Percentiles rank a stretch among this genome's conserved stretches.
These are phyloP conservation scores for Elsinoe fawcettii DNA, from an alignment of 2,329 filamentous ascomycete genomes.

Conservation along the genomic window DNA sequence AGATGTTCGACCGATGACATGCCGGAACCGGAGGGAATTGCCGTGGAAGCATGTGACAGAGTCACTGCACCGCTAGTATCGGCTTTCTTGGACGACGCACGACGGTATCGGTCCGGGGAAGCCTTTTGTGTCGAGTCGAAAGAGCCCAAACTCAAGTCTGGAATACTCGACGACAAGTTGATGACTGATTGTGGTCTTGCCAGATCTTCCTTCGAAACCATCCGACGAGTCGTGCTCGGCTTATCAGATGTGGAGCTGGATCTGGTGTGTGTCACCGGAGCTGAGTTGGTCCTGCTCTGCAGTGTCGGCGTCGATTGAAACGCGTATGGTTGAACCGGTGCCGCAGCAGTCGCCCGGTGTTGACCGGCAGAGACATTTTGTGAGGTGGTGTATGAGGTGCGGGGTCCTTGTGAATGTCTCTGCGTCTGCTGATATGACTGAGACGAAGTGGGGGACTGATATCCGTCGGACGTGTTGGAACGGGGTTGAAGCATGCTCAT, in stretches of 20 bases:
- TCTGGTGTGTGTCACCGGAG: conserved; percentile 39
- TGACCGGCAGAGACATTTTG: conserved; percentile 19
- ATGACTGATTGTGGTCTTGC: conserved; percentile 33
- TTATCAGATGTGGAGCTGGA: conserved; percentile 44
- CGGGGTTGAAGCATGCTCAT: conserved; percentile 43
- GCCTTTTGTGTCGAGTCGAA: conserved; percentile 55
- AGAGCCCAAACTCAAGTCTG: conserved; percentile 48
- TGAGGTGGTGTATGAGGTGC: conserved; percentile 6
- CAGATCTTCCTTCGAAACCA: conserved; percentile 28
- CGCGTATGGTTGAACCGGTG: conserved; percentile 44
- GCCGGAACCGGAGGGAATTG: conserved; percentile 44
- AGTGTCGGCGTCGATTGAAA: conserved; percentile 48
- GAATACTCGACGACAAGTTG: conserved; percentile 44
- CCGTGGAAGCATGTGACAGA: conserved; percentile 23
- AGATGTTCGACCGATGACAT: conserved; percentile 50
- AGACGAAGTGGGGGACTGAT: background rate
- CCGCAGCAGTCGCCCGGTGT: conserved; percentile 36
- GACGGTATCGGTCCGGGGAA: conserved; percentile 76
- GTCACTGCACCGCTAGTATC: conserved; percentile 40
- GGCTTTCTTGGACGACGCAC: conserved; percentile 49
- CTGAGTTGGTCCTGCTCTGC: conserved; percentile 47
- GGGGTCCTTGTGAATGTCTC: conserved; percentile 18
- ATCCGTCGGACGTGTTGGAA: background rate
- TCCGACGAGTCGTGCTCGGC: conserved; percentile 24
- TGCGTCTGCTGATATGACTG: conserved; percentile 13